Base-by-base conservation (phyloP, 257 asterid species). In the Schizonepeta tenuifolia region DNA sequence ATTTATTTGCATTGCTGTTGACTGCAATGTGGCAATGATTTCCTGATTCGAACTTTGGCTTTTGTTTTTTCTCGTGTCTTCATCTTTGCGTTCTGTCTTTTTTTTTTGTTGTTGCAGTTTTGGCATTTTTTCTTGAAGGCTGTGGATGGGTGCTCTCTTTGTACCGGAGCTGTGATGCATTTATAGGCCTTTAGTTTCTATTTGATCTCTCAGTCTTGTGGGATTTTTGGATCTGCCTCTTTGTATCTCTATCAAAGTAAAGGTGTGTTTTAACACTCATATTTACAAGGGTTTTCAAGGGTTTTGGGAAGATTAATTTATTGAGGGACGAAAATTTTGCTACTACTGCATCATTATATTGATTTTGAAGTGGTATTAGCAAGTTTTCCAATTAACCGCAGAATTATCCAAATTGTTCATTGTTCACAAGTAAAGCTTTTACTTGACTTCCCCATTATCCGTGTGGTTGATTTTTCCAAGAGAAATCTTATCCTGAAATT, bases 101-200 rank as follows among this genome's bases (percentile, higher is more conserved):
- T 70, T 74, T 78, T 1, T 21, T 26, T 57, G 6, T 6, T n/a
- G 18, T 17, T 77, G 75, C 78, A 74, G 82, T 65, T 61, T 69
- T 74, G 80, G 72, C 77, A 35, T 76, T 71, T 65, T 51, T 71
- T n/a, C 62, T 66, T 67, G 50, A 67, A 74, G 81, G 66, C 81
- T 62, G 64, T 65, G 77, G 79, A 60, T 43, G 80, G 56, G 61
- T 70, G 74, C 72, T 70, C 71, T 59, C 69, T 60, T 59, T 70
- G 55, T 67, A 43, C 72, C 20, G 77, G 79, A 65, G 75, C 70
- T 41, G 43, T 56, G 60, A 76, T 18, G 77, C 70, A 63, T 63
- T 36, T 75, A 65, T 69, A 63, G 72, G 50, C 70, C 24, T 79
- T 73, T 58, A 47, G 58, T 65, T 65, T 62, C 64, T 44, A 64